Percentiles rank a stretch among this genome's conserved stretches.
Evolutionary conservation across 2,329 filamentous ascomycete species (phyloP).

Genomic region (Curvularia sp.): DNA sequence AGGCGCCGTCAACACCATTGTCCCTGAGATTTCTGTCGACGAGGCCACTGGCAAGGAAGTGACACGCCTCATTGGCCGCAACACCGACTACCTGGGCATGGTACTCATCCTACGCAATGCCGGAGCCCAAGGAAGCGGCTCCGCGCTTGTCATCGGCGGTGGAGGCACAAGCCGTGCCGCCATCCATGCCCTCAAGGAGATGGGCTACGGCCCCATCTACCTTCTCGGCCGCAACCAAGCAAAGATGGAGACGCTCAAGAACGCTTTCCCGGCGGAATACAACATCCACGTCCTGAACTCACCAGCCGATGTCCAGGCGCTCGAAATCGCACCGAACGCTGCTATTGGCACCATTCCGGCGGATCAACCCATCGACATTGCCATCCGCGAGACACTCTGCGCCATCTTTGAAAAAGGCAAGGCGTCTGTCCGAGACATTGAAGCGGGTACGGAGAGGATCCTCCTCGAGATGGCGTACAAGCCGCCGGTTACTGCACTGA

Average conservation of each 20-base stretch:
- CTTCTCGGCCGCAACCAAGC: slow-evolving; percentile 77
- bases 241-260: slow-evolving; percentile 71
- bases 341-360: slow-evolving; percentile 92
- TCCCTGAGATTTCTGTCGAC: slow-evolving; percentile 60
- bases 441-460: slow-evolving; percentile 54
- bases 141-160: slow-evolving; percentile 84
- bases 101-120: slow-evolving; percentile 75
- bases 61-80: slow-evolving; percentile 76
- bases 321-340: slow-evolving; percentile 66
- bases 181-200: slow-evolving; percentile 82
- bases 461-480: slow-evolving; percentile 97
- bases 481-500: slow-evolving; percentile 80
- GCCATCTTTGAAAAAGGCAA: slow-evolving; percentile 56
- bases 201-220: slow-evolving; percentile 87
- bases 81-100: slow-evolving; percentile 97
- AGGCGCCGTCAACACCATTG: slow-evolving; percentile 93
- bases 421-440: slow-evolving; percentile 16
- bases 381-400: slow-evolving; percentile 70
- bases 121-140: slow-evolving; percentile 57
- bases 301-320: slow-evolving; percentile 55
- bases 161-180: slow-evolving; percentile 92
- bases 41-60: slow-evolving; percentile 50
- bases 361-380: slow-evolving; percentile 78
- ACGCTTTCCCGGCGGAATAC: slow-evolving; percentile 76
- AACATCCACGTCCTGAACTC: slow-evolving; percentile 65